Percentiles rank a stretch among this genome's conserved stretches.
phyloP scores from a whole-genome alignment of 352 stramenopile genomes.

The Phytophthora crassamura region DNA sequence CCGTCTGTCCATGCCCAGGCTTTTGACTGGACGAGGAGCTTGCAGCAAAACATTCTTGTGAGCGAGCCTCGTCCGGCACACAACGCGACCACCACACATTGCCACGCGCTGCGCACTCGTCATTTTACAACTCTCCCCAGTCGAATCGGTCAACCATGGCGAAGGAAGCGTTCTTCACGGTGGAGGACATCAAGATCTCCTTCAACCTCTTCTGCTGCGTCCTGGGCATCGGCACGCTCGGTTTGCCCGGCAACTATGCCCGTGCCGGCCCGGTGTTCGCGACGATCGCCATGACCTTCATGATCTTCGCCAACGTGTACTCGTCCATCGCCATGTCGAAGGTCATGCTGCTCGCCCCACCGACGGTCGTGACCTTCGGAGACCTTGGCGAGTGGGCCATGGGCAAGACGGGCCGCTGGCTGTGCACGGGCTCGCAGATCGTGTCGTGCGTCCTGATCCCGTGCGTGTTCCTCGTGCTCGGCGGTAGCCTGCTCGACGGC shows the following conservation, averaged over 20 bases:
- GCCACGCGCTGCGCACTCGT: constrained; percentile 17
- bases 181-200: constrained; percentile 35
- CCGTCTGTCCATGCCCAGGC: constrained; percentile 24
- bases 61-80: neutral
- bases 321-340: constrained; percentile 39
- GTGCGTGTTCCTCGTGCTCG: constrained; percentile 46
- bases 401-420: constrained; percentile 45
- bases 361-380: constrained; percentile 30
- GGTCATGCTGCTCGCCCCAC: constrained; percentile 36
- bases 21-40: constrained; percentile 30
- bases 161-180: constrained; percentile 30
- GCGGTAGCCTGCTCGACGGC: constrained; percentile 33
- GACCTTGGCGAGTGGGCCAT: constrained; percentile 40
- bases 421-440: constrained; percentile 50
- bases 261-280: constrained; percentile 54
- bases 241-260: constrained; percentile 61
- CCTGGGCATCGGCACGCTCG: constrained; percentile 41
- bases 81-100: constrained; percentile 16
- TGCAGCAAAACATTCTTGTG: constrained; percentile 18
- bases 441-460: constrained; percentile 40
- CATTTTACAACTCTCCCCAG: constrained; percentile 10
- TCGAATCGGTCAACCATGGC: constrained; percentile 38
- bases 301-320: constrained; percentile 51
- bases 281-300: constrained; percentile 54
- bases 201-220: constrained; percentile 59